Percentiles rank a stretch among this genome's conserved stretches.
Conservation (phyloP, 208 protist genomes). For the Crithidia mellificae region DNA sequence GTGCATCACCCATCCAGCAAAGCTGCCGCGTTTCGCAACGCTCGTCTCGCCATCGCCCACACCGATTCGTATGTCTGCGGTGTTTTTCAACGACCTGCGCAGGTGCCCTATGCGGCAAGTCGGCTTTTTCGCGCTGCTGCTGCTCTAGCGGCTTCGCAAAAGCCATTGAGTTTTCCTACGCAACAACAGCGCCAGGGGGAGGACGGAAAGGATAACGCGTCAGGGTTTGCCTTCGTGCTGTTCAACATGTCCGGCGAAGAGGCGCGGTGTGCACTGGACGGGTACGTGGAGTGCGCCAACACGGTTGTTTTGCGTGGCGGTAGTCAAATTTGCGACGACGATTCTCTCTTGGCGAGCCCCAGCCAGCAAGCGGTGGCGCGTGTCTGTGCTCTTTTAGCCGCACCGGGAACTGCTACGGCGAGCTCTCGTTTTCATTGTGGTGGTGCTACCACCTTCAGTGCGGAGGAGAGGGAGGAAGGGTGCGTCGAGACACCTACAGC, state of each 20-base stretch:
- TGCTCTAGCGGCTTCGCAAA: not conserved
- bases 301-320: not conserved
- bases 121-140: constrained; percentile 14
- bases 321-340: not conserved
- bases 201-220: not conserved
- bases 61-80: constrained; percentile 9
- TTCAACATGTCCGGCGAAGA: constrained; percentile 13
- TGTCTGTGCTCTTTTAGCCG: constrained; percentile 21
- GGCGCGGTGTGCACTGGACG: constrained; percentile 24
- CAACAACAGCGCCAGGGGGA: not conserved
- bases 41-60: not conserved
- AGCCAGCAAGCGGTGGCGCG: not conserved
- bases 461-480: not conserved
- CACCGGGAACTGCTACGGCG: too few species aligned
- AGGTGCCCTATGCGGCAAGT: constrained; percentile 21
- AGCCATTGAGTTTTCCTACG: too few species aligned
- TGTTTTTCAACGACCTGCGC: constrained; percentile 30
- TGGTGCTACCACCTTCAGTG: not conserved
- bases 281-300: constrained; percentile 26
- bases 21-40: constrained; percentile 15
- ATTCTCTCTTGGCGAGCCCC: not conserved
- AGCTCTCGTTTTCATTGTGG: too few species aligned
- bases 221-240: constrained; percentile 27
- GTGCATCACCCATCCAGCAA: too few species aligned
- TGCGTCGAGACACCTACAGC: not conserved